phyloP scores from a whole-genome alignment of 441 rosid species.

The Arabidopsis hybrid region DNA sequence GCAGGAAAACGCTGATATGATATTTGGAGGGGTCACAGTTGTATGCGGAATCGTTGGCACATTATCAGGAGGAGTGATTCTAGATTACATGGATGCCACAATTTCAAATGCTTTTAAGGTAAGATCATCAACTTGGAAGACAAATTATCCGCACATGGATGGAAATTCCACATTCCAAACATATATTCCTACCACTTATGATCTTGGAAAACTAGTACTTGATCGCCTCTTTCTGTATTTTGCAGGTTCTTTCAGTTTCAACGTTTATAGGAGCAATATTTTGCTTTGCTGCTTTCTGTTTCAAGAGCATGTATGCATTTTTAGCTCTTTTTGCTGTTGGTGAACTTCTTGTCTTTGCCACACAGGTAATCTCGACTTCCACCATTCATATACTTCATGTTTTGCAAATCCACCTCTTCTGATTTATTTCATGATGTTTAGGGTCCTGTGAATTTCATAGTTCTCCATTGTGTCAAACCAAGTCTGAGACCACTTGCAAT shows the following conservation, averaged over 20 bases:
- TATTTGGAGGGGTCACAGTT: slow-evolving; percentile 92
- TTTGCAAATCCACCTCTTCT: neutral
- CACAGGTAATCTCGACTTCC: slow-evolving; percentile 62
- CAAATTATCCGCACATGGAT: slow-evolving; percentile 2
- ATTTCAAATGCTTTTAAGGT: slow-evolving; percentile 97
- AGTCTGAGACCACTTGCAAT: slow-evolving; percentile 81
- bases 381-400: neutral
- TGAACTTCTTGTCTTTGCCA: slow-evolving; percentile 88
- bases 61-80: slow-evolving; percentile 73
- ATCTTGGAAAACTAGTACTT: slow-evolving; percentile 20
- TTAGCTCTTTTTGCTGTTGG: slow-evolving; percentile 85
- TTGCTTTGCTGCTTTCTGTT: slow-evolving; percentile 88
- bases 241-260: slow-evolving; percentile 81
- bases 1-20: slow-evolving; percentile 84
- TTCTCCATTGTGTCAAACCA: slow-evolving; percentile 75
- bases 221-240: slow-evolving; percentile 14
- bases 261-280: slow-evolving; percentile 80
- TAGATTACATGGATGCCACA: slow-evolving; percentile 75
- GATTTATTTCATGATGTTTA: slow-evolving; percentile 35
- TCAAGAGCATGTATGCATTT: slow-evolving; percentile 86
- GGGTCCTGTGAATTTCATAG: slow-evolving; percentile 78
- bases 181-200: neutral
- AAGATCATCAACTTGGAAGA: slow-evolving; percentile 26
- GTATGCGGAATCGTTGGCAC: slow-evolving; percentile 90
- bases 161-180: neutral